Conservation (phyloP, 192 early-diverging fungal species). For the Umbelopsis sp. region DNA sequence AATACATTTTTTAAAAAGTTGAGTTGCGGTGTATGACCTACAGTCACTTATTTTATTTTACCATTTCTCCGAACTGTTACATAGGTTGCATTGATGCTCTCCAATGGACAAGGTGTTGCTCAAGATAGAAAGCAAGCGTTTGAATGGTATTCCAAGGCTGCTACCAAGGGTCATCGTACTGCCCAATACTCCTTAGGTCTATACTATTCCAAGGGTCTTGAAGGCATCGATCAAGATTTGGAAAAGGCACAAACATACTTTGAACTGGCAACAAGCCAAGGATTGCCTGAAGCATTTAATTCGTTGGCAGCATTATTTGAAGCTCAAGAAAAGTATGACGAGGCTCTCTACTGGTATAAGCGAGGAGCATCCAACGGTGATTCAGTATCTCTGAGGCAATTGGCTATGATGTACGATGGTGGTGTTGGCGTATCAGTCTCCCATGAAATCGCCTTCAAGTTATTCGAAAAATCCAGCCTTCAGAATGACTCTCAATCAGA, state of each 20-base stretch:
- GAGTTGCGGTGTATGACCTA: not conserved
- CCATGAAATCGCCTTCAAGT: constrained; percentile 32
- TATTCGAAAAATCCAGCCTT: constrained; percentile 37
- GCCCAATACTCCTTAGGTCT: constrained; percentile 36
- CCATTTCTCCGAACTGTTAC: not conserved
- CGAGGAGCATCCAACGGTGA: constrained; percentile 39
- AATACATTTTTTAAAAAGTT: not conserved
- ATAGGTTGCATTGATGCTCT: constrained; percentile 43
- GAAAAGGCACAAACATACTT: constrained; percentile 32
- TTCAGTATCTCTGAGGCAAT: constrained; percentile 30
- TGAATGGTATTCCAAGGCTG: constrained; percentile 43
- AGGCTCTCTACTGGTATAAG: constrained; percentile 32
- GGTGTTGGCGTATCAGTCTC: constrained; percentile 33
- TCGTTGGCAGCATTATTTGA: constrained; percentile 29
- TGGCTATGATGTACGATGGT: constrained; percentile 40
- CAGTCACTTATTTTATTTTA: not conserved
- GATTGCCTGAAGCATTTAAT: constrained; percentile 24
- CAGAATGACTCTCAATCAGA: constrained; percentile 36
- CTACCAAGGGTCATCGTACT: constrained; percentile 25
- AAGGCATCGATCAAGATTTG: constrained; percentile 17
- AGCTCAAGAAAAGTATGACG: constrained; percentile 8
- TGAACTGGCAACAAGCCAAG: constrained; percentile 27
- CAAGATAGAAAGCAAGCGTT: constrained; percentile 33
- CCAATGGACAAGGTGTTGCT: constrained; percentile 34
- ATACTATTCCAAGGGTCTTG: constrained; percentile 36